Evolutionary conservation across 2,329 filamentous ascomycete genomes (phyloP).

Genomic region (Venturiaceae sp.): DNA sequence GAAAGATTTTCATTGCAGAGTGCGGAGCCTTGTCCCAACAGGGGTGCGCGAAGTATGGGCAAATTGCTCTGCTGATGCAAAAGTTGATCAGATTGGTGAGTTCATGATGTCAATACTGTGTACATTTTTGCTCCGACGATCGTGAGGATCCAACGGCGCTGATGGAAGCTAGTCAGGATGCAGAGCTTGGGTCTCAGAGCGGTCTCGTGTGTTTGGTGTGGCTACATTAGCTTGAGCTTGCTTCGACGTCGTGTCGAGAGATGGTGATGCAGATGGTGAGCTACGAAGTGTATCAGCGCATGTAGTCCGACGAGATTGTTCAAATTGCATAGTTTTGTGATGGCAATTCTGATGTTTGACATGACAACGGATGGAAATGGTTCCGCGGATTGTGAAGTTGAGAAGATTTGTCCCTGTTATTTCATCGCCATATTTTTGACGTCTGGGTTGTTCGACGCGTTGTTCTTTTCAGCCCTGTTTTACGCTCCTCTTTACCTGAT

Average conservation of each 20-base stretch:
- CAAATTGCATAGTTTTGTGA: too few species aligned
- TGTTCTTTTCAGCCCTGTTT: background rate
- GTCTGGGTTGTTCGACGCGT: background rate
- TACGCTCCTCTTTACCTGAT: background rate
- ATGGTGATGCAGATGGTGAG: background rate
- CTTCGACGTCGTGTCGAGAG: background rate
- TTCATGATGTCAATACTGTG: constrained; percentile 3
- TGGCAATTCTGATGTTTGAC: background rate
- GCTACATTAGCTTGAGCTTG: background rate
- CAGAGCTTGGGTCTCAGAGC: background rate
- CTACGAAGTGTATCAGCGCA: too few species aligned
- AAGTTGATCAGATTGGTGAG: background rate
- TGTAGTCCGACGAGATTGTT: too few species aligned
- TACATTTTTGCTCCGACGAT: too few species aligned
- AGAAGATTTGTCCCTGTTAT: background rate
- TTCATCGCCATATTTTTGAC: background rate
- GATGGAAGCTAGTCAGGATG: background rate
- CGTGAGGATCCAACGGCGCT: background rate
- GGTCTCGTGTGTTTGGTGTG: background rate
- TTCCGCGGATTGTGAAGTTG: background rate
- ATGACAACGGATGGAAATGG: background rate
- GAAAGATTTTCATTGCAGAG: background rate
- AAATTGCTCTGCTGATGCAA: background rate
- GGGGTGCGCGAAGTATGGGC: background rate
- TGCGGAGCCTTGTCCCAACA: background rate